Conservation (phyloP, 1,284 basidiomycete genomes). For the Ustilago loliicola region DNA sequence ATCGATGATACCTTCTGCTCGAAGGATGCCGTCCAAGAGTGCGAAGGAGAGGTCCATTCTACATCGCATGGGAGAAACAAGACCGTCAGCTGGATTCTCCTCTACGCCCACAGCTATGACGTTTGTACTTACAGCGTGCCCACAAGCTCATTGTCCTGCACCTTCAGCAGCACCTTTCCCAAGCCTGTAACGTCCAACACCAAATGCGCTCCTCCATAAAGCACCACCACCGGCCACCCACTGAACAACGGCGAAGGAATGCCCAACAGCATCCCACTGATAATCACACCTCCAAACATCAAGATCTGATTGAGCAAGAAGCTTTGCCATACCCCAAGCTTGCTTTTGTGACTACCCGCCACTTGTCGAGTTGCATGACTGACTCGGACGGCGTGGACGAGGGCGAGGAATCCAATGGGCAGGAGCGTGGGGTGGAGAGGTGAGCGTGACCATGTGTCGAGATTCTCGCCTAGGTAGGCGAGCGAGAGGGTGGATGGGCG, state of each 20-base stretch:
- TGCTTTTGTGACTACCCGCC: slow-evolving; percentile 36
- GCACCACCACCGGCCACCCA: slow-evolving; percentile 42
- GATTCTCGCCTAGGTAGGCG: slow-evolving; percentile 17
- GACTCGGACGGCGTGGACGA: slow-evolving; percentile 55
- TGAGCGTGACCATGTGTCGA: slow-evolving; percentile 20
- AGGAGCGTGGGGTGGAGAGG: slow-evolving; percentile 37
- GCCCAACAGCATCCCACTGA: slow-evolving; percentile 44
- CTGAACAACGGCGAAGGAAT: slow-evolving; percentile 51
- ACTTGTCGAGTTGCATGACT: slow-evolving; percentile 60
- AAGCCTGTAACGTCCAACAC: slow-evolving; percentile 23
- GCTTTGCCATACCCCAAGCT: slow-evolving; percentile 51
- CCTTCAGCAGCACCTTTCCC: slow-evolving; percentile 32
- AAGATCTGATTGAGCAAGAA: slow-evolving; percentile 57
- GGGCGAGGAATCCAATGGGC: slow-evolving; percentile 42
- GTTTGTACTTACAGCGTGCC: slow-evolving; percentile 26
- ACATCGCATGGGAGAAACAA: neutral
- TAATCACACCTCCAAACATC: slow-evolving; percentile 55
- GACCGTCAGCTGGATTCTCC: neutral
- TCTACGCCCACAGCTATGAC: neutral
- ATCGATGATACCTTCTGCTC: slow-evolving; percentile 58
- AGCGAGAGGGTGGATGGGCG: slow-evolving; percentile 7
- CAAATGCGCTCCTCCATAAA: slow-evolving; percentile 57
- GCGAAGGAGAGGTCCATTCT: slow-evolving; percentile 53
- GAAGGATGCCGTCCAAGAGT: slow-evolving; percentile 53
- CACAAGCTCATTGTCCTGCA: slow-evolving; percentile 19